Conservation (phyloP, 2,329 filamentous ascomycete species). For the Blastomyces percursus region DNA sequence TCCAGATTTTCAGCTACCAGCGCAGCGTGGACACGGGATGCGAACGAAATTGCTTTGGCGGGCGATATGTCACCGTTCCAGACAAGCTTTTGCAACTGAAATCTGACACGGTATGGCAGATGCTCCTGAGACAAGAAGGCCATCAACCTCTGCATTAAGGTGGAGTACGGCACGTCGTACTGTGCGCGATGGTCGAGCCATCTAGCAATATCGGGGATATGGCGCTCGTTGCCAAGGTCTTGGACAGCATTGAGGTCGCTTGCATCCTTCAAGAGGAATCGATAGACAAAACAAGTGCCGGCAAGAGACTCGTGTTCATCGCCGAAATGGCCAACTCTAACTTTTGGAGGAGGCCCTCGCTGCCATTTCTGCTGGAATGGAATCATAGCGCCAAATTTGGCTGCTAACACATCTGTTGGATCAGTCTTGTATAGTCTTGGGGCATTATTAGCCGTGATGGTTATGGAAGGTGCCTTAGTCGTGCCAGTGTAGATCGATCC, state of each 20-base stretch:
- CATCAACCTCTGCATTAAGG: conserved; percentile 8
- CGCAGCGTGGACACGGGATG: conserved; percentile 32
- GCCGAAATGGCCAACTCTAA: conserved; percentile 15
- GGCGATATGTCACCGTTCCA: conserved; percentile 54
- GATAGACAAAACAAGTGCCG: conserved; percentile 36
- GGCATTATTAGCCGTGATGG: conserved; percentile 31
- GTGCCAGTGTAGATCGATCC: conserved; percentile 16
- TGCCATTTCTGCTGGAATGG: neutral
- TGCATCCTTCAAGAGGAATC: conserved; percentile 24
- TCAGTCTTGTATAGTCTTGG: conserved; percentile 17
- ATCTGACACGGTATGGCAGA: conserved; percentile 46
- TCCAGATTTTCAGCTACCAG: conserved; percentile 5
- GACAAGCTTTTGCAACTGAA: conserved; percentile 53
- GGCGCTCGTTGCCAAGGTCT: conserved; percentile 16
- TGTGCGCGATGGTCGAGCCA: conserved; percentile 15
- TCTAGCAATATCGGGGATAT: conserved; percentile 15
- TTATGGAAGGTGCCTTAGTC: conserved; percentile 24
- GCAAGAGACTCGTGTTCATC: conserved; percentile 14
- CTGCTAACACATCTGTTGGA: conserved; percentile 6
- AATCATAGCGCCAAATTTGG: neutral
- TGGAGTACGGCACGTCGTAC: conserved; percentile 7
- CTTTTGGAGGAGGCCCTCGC: conserved; percentile 5
- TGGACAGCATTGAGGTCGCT: conserved; percentile 20
- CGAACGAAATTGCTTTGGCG: conserved; percentile 37
- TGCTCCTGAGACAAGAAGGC: conserved; percentile 12